These are phyloP conservation scores for Penicillium crustosum DNA, from an alignment of 2,329 filamentous ascomycete species.

Conservation along the genomic window DNA sequence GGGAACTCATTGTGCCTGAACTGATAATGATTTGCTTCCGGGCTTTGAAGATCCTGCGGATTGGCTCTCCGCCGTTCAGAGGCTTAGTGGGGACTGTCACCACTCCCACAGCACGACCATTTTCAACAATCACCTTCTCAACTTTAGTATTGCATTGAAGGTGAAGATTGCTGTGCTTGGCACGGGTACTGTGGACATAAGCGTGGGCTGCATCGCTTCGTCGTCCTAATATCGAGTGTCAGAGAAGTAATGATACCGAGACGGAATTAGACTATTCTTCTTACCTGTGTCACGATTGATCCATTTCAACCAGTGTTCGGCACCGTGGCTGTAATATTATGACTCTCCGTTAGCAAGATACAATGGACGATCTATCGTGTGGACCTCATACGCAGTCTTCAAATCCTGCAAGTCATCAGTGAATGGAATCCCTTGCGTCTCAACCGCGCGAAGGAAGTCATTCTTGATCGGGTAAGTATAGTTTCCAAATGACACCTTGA, in stretches of 20 bases:
- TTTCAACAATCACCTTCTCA: slow-evolving; percentile 72
- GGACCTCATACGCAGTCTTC: slow-evolving; percentile 36
- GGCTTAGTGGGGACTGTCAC: slow-evolving; percentile 70
- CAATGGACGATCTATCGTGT: neutral
- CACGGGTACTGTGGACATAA: slow-evolving; percentile 73
- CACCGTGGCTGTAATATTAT: slow-evolving; percentile 53
- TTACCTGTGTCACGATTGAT: slow-evolving; percentile 65
- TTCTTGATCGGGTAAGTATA: slow-evolving; percentile 81
- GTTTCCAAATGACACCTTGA: slow-evolving; percentile 79
- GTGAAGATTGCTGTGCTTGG: slow-evolving; percentile 69
- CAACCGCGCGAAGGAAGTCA: slow-evolving; percentile 71
- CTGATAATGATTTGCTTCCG: slow-evolving; percentile 74
- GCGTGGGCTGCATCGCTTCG: slow-evolving; percentile 75
- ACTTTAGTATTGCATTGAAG: slow-evolving; percentile 74
- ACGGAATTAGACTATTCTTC: neutral
- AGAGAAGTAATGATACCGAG: neutral
- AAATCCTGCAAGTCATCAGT: slow-evolving; percentile 77
- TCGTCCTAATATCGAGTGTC: slow-evolving; percentile 57
- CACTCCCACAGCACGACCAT: slow-evolving; percentile 70
- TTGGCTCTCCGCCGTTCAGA: slow-evolving; percentile 54
- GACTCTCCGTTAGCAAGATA: neutral
- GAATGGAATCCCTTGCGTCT: slow-evolving; percentile 71
- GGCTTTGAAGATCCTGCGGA: slow-evolving; percentile 62
- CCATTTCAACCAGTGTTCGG: slow-evolving; percentile 84
- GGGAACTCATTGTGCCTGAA: slow-evolving; percentile 70